Base-by-base conservation (phyloP, 179 eudicot genomes). In the Heliamphora ciliata region DNA sequence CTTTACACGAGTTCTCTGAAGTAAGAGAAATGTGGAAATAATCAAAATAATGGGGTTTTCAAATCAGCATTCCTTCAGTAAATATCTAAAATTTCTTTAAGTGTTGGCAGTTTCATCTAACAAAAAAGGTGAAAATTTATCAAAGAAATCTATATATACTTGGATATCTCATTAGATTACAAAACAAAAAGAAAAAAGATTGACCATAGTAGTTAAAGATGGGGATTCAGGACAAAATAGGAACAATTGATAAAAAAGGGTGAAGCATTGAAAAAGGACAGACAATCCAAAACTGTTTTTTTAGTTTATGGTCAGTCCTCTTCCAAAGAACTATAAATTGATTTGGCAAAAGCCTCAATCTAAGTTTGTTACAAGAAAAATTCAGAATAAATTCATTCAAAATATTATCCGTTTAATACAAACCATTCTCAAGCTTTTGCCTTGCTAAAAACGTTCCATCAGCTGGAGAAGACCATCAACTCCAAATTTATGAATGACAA, bases 361-460 rank as follows among this genome's bases (percentile, higher is more conserved):
- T 17, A 72, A 72, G 76, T 72, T 70, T 56, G 15, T 72, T 48
- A 72, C 58, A 72, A 17, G 18, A 72, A 72, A 69, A 48, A 14
- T 48, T 48, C 56, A 48, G 1, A 50, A 15, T 61, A 15, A 15
- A 61, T 61, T 61, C 21, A 61, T 14, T n/a, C 17, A 61, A n/a
- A 1, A 31, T 31, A 31, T 31, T 31, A 31, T 31, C 40, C 40
- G 40, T 31, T 31, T 31, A 31, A 31, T 31, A 31, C 40, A n/a
- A 66, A 69, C 18, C 74, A 3, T 13, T 44, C 4, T 70, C 74
- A 70, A 70, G 56, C 24, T 47, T 24, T 10, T 50, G 2, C 10
- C 21, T 48, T 44, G 50, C 6, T 2, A 6, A 6, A 48, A 72
- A 10, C 21, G 54, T 46, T 47, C 15, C 13, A 69, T 69, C 56